Conservation (phyloP, 1,284 basidiomycete species). For the Leccinum holopus region DNA sequence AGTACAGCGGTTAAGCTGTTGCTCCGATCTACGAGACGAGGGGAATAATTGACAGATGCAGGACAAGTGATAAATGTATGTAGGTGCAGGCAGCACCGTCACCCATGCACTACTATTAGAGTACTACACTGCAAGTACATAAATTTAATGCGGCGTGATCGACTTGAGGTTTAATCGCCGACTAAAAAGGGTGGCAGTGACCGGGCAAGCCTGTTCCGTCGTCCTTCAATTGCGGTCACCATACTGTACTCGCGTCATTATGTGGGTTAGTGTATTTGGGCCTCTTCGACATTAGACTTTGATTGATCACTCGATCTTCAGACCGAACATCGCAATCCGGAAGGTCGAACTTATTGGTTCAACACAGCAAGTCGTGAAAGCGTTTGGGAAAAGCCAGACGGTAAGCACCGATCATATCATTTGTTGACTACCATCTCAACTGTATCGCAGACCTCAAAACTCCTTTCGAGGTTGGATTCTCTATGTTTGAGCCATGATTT, state of each 20-base stretch:
- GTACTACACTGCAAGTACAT: too few relatives aligned
- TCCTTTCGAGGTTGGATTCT: constrained; percentile 74
- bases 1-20: constrained; percentile 47
- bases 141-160: background rate
- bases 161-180: constrained; percentile 25
- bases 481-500: background rate
- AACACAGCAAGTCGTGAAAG: constrained; percentile 75
- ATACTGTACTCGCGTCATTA: constrained; percentile 9
- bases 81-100: background rate
- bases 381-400: constrained; percentile 88
- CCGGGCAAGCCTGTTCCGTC: constrained; percentile 10
- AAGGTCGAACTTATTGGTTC: constrained; percentile 87
- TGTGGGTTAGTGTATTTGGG: constrained; percentile 33
- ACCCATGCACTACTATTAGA: too few relatives aligned
- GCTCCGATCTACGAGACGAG: background rate
- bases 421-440: constrained; percentile 12
- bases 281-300: background rate
- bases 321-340: constrained; percentile 81
- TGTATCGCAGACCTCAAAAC: constrained; percentile 64
- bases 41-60: background rate
- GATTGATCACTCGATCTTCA: constrained; percentile 29
- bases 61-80: background rate
- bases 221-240: constrained; percentile 1
- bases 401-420: constrained; percentile 39
- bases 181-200: constrained; percentile 13